These are phyloP conservation scores for Suillus plorans DNA, from an alignment of 768 basidiomycete species.

Conservation along the genomic window DNA sequence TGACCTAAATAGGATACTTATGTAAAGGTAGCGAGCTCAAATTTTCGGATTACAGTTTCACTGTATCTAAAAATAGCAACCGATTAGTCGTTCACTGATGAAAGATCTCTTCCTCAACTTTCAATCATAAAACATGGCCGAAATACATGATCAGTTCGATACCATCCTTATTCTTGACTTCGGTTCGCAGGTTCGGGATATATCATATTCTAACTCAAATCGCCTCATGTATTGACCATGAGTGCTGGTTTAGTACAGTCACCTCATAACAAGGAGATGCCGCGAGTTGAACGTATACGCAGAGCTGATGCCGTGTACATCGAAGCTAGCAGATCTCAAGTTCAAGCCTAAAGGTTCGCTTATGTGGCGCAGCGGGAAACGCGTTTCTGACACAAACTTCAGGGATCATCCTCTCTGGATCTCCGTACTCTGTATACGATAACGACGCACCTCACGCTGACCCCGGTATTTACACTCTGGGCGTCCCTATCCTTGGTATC, in stretches of 20 bases:
- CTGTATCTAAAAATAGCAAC: too few relatives aligned
- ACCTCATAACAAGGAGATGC: conserved; percentile 96
- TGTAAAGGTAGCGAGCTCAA: too few relatives aligned
- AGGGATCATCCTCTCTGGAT: conserved; percentile 97
- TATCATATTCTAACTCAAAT: neutral
- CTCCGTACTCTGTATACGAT: conserved; percentile 98
- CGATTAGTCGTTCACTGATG: too few relatives aligned
- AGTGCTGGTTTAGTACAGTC: conserved; percentile 73
- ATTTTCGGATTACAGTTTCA: too few relatives aligned
- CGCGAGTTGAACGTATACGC: conserved; percentile 97
- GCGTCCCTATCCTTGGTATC: conserved; percentile 92
- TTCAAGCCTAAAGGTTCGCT: conserved; percentile 93
- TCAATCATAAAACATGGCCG: conserved; percentile 50
- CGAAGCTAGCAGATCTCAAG: conserved; percentile 78
- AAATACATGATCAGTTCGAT: conserved; percentile 94
- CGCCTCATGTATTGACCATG: neutral
- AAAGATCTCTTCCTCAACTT: too few relatives aligned
- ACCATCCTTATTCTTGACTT: conserved; percentile 97
- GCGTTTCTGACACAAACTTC: neutral
- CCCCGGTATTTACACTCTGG: conserved; percentile 83
- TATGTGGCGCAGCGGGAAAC: neutral
- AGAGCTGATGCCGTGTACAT: conserved; percentile 96
- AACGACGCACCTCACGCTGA: conserved; percentile 91
- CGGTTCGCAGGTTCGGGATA: conserved; percentile 78
- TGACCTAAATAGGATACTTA: too few relatives aligned